Conservation (phyloP, 768 basidiomycete genomes). For the Tylopilus plumbeoviolaceoides region DNA sequence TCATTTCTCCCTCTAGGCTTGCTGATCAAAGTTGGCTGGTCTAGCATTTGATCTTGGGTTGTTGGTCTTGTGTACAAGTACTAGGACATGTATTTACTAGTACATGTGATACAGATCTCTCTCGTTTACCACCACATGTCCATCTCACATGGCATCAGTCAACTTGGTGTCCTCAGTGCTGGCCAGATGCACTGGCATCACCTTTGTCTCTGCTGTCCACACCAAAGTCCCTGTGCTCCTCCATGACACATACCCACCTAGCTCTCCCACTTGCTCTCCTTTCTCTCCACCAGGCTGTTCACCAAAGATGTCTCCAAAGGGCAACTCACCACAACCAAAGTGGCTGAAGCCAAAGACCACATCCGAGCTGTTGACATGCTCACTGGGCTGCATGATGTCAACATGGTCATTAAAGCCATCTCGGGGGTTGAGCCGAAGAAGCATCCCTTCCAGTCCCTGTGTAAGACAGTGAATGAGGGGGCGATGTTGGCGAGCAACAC, state of each 20-base stretch:
- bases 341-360: slow-evolving; percentile 67
- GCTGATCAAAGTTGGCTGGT: too few relatives aligned
- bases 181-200: slow-evolving; percentile 91
- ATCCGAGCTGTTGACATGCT: slow-evolving; percentile 61
- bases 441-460: slow-evolving; percentile 67
- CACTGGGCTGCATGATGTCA: slow-evolving; percentile 66
- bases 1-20: too few relatives aligned
- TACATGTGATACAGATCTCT: too few relatives aligned
- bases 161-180: slow-evolving; percentile 74
- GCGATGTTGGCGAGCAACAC: slow-evolving; percentile 92
- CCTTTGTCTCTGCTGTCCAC: slow-evolving; percentile 78
- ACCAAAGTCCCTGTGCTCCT: slow-evolving; percentile 84
- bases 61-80: too few relatives aligned
- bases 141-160: slow-evolving; percentile 74
- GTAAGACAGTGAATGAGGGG: slow-evolving; percentile 60
- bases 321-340: slow-evolving; percentile 60
- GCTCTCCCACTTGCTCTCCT: slow-evolving; percentile 63
- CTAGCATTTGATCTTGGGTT: too few relatives aligned
- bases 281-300: slow-evolving; percentile 80
- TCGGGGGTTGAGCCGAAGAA: slow-evolving; percentile 79
- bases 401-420: slow-evolving; percentile 93
- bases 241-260: slow-evolving; percentile 75
- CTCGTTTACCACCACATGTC: too few relatives aligned
- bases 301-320: slow-evolving; percentile 89
- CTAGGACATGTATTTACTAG: too few relatives aligned